These are phyloP conservation scores for Saitoella complicata DNA, from an alignment of 805 yeast species.

Conservation along the genomic window DNA sequence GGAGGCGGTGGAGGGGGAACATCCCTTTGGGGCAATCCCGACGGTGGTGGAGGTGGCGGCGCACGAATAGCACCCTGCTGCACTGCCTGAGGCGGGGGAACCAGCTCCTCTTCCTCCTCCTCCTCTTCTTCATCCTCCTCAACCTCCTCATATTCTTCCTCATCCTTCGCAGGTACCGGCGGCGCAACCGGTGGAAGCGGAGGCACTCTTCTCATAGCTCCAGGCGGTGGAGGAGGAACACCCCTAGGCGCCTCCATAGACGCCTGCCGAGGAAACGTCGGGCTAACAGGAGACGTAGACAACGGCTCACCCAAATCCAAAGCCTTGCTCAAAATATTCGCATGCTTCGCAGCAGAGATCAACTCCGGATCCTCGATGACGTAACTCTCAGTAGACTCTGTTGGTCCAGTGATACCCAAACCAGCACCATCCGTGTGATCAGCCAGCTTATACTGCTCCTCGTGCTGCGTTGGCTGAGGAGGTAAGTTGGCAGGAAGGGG, in stretches of 20 bases:
- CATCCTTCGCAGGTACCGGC: constrained; percentile 11
- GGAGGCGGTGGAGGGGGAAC: no score
- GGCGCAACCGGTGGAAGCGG: constrained; percentile 11
- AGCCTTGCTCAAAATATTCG: neutral
- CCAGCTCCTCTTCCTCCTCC: no score
- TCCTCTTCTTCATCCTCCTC: no score
- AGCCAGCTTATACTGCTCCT: constrained; percentile 3
- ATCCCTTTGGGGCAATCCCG: constrained; percentile 7
- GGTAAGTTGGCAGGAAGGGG: constrained; percentile 7
- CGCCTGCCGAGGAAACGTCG: constrained; percentile 1
- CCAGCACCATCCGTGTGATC: neutral
- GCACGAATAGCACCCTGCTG: constrained; percentile 5
- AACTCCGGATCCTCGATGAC: neutral
- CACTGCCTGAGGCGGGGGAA: constrained; percentile 7
- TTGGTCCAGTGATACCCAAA: neutral
- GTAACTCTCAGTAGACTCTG: no score
- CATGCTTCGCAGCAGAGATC: neutral
- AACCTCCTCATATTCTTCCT: no score
- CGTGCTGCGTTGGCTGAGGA: constrained; percentile 9
- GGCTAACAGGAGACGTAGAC: neutral
- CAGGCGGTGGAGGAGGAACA: constrained; percentile 14
- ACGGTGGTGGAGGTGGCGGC: constrained; percentile 14
- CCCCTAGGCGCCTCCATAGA: no score
- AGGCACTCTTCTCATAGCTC: constrained; percentile 13
- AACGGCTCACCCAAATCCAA: neutral